phyloP scores from a whole-genome alignment of 495 filamentous ascomycete species.

The Trichoderma asperelloides region DNA sequence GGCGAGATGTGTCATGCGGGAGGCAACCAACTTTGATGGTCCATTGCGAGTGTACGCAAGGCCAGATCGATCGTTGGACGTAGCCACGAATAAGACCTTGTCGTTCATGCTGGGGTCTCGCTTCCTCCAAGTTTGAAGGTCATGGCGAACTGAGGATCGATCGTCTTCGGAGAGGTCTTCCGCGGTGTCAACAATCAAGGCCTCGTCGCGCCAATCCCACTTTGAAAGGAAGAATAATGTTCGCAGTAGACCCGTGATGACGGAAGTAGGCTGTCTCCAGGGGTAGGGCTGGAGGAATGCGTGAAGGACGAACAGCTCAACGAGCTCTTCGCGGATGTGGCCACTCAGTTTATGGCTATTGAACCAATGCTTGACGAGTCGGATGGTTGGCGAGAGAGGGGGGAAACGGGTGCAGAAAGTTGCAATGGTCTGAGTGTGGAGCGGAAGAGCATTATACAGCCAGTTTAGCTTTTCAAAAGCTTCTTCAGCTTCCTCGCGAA shows the following conservation, averaged over 20 bases:
- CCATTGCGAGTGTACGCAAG: constrained; percentile 59
- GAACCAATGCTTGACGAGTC: constrained; percentile 89
- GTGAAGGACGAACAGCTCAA: constrained; percentile 69
- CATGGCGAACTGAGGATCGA: constrained; percentile 53
- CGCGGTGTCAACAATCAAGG: constrained; percentile 68
- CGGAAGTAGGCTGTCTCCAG: constrained; percentile 67
- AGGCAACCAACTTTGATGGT: constrained; percentile 74
- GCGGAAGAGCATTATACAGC: constrained; percentile 59
- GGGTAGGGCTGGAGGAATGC: constrained; percentile 77
- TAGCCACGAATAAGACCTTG: constrained; percentile 71
- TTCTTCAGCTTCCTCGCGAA: constrained; percentile 55
- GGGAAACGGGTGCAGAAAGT: constrained; percentile 75
- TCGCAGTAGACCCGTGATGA: constrained; percentile 73
- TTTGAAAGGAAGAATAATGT: constrained; percentile 65
- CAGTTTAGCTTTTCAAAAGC: constrained; percentile 64
- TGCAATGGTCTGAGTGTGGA: constrained; percentile 70
- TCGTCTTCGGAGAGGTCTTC: constrained; percentile 45
- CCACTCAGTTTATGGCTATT: constrained; percentile 65
- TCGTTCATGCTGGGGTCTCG: constrained; percentile 84
- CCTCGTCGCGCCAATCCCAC: constrained; percentile 86
- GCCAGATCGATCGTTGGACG: constrained; percentile 66
- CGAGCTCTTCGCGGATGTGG: constrained; percentile 68
- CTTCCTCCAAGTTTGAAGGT: constrained; percentile 70
- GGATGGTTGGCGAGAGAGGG: constrained; percentile 71
- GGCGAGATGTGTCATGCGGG: constrained; percentile 73